phyloP scores from a whole-genome alignment of 1,139 yeast species.

The Meyerozyma carpophila region DNA sequence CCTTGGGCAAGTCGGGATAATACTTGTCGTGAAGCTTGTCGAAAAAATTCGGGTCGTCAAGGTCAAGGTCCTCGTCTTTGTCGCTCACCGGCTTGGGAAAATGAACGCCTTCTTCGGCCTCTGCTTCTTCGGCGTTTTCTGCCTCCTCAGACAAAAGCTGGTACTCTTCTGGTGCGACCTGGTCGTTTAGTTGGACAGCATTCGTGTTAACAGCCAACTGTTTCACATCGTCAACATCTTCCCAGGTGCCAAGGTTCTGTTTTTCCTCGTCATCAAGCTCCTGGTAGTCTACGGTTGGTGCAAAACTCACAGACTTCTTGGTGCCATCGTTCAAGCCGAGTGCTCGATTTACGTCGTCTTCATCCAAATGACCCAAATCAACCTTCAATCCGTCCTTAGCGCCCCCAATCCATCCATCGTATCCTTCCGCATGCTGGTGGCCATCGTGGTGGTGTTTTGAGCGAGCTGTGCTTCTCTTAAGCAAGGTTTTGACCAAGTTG shows the following conservation, averaged over 20 bases:
- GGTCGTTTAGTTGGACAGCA: constrained; percentile 13
- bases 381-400: constrained; percentile 30
- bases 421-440: constrained; percentile 58
- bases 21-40: constrained; percentile 78
- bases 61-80: constrained; percentile 40
- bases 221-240: constrained; percentile 32
- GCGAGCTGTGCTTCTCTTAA: constrained; percentile 33
- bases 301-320: constrained; percentile 12
- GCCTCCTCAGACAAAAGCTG: constrained; percentile 24
- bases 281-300: constrained; percentile 5
- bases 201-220: constrained; percentile 19
- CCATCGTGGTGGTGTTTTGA: constrained; percentile 10
- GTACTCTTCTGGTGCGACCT: constrained; percentile 38
- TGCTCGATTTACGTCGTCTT: constrained; percentile 34
- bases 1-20: constrained; percentile 84
- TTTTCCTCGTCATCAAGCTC: constrained; percentile 20
- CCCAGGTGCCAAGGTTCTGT: constrained; percentile 40
- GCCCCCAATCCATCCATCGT: constrained; percentile 74
- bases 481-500: constrained; percentile 52
- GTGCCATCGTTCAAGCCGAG: constrained; percentile 21
- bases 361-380: constrained; percentile 31
- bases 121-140: constrained; percentile 23
- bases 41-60: constrained; percentile 72
- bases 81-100: constrained; percentile 49
- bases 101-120: constrained; percentile 45